Evolutionary conservation across 179 eudicot genomes (phyloP).

Genomic region (Heliamphora pulchella): DNA sequence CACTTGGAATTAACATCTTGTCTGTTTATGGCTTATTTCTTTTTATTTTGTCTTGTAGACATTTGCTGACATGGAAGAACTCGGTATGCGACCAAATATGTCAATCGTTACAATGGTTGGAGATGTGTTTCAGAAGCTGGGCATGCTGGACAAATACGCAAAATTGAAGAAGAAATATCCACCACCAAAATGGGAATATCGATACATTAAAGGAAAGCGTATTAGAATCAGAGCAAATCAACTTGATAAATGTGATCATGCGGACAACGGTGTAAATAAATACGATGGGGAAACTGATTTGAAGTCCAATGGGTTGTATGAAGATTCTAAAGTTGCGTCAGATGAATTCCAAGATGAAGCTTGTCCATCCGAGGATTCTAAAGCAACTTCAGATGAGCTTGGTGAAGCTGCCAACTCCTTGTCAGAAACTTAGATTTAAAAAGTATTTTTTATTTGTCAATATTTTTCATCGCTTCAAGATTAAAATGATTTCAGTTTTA

Average conservation of each 20-base stretch:
- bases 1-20: too few species aligned
- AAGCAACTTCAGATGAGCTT: constrained; percentile 17
- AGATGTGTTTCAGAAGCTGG: constrained; percentile 64
- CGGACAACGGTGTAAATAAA: constrained; percentile 16
- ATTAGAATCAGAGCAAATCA: constrained; percentile 48
- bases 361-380: constrained; percentile 11
- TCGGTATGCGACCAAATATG: constrained; percentile 66
- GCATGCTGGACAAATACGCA: constrained; percentile 73
- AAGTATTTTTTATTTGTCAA: not conserved
- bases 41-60: constrained; percentile 28
- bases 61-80: constrained; percentile 98
- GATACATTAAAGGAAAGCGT: constrained; percentile 76
- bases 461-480: not conserved
- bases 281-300: constrained; percentile 21
- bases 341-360: constrained; percentile 15
- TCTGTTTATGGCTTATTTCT: not conserved
- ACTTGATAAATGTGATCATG: constrained; percentile 22
- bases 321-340: constrained; percentile 12
- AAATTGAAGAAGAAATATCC: constrained; percentile 74
- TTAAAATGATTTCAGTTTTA: too few species aligned
- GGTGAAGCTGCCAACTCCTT: constrained; percentile 15
- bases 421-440: constrained; percentile 1
- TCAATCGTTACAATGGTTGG: constrained; percentile 68
- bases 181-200: constrained; percentile 76
- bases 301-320: constrained; percentile 19